Base-by-base conservation (phyloP, 2,329 filamentous ascomycete species). In the Apiospora sp. region DNA sequence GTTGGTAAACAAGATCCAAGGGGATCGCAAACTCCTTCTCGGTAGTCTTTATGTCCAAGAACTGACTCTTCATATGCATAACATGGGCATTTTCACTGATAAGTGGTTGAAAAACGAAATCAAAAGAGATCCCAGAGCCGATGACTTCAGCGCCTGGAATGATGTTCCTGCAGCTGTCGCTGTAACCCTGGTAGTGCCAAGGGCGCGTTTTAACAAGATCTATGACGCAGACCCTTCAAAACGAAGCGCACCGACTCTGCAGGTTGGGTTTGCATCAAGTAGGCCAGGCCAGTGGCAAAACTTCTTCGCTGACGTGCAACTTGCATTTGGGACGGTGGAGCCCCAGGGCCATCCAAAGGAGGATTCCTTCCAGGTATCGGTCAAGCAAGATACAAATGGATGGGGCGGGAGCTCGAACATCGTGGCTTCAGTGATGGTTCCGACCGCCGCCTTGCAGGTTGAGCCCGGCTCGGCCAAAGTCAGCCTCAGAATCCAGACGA, bases 351-450 rank as follows among this genome's bases (percentile, higher is more conserved):
- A 75, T 5, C 74, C 73, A 6, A 74, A 79, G 1, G 73, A 76
- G 7, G 81, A 82, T n/a, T 76, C 78, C 4, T 83, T 82, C n/a
- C 72, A 76, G 8, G 71, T 85, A 27, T 71, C 73, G 0, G 73
- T 86, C 3, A 74, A 80, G 5, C 78, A 82, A 22, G 84, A 86
- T 67, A 71, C 74, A 7, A 73, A 75, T 22, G 81, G 81, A 19
- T 86, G 82, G 84, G 72, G 75, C 0, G 84, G 84, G 12, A 74
- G 76, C 0, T 82, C 84, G 6, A 75, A 83, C 0, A 75, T 87
- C 24, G 72, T 86, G 61, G 83, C 79, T 3, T 84, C 84, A 0
- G 86, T 86, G 75, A 82, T 83, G 34, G 82, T 83, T 4, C 81
- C 84, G 3, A 78, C 83, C 0, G 75, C 76, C 4, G 73, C 78